A percentile compares a stretch with the other conserved stretches of the same genome.
phyloP scores from a whole-genome alignment of 495 filamentous ascomycete genomes.

The Tetracladium marchalianum region DNA sequence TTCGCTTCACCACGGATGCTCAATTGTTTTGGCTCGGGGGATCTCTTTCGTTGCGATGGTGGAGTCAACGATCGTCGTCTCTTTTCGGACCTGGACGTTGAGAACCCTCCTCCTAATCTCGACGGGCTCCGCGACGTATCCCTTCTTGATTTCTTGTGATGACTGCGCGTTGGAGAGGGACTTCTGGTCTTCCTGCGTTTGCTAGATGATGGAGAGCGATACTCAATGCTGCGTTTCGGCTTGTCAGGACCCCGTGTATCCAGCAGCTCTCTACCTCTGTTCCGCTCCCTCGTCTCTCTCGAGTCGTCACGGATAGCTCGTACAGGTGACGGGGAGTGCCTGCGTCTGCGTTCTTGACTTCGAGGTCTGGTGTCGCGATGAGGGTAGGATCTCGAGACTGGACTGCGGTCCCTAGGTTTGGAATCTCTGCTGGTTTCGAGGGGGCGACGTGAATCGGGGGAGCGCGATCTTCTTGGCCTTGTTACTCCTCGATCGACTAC shows the following conservation, averaged over 20 bases:
- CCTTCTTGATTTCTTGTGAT: slow-evolving; percentile 28
- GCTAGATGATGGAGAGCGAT: slow-evolving; percentile 24
- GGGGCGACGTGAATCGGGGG: slow-evolving; percentile 17
- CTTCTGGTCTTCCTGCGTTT: slow-evolving; percentile 32
- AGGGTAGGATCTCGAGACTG: slow-evolving; percentile 8
- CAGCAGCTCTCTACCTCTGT: slow-evolving; percentile 24
- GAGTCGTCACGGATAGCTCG: slow-evolving; percentile 14
- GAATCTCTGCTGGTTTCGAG: slow-evolving; percentile 16
- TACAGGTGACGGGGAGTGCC: slow-evolving; percentile 20
- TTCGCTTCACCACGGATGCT: slow-evolving; percentile 20
- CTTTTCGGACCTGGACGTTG: slow-evolving; percentile 16
- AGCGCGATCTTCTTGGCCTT: slow-evolving; percentile 19
- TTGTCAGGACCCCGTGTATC: slow-evolving; percentile 23
- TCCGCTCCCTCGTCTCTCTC: slow-evolving; percentile 25
- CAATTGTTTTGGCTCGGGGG: slow-evolving; percentile 20
- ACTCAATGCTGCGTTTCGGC: slow-evolving; percentile 23
- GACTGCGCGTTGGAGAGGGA: slow-evolving; percentile 20
- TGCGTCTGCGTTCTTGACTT: slow-evolving; percentile 25
- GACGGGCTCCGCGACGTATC: slow-evolving; percentile 22
- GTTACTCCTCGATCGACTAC: slow-evolving; percentile 21
- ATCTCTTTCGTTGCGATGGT: slow-evolving; percentile 23
- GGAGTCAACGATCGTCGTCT: slow-evolving; percentile 17
- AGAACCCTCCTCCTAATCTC: slow-evolving; percentile 18
- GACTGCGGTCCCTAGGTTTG: slow-evolving; percentile 17
- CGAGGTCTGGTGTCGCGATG: slow-evolving; percentile 16